phyloP scores from a whole-genome alignment of 345 rosid species.

The Camelina sativa region DNA sequence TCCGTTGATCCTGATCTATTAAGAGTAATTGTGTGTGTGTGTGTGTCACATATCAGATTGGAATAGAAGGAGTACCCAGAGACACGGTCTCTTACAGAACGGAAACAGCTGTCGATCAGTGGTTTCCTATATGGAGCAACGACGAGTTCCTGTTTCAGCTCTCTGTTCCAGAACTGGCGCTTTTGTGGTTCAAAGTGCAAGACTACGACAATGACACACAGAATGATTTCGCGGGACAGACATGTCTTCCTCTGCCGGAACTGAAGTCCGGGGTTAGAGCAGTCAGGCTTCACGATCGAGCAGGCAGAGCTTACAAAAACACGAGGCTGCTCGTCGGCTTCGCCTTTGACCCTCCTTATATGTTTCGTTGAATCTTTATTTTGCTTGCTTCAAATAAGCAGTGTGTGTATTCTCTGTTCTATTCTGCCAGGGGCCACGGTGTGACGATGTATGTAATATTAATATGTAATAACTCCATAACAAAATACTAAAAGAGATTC shows the following conservation, averaged over 20 bases:
- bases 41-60: slow-evolving; percentile 48
- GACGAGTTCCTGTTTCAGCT: slow-evolving; percentile 77
- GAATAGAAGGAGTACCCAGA: slow-evolving; percentile 68
- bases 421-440: no score
- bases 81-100: slow-evolving; percentile 73
- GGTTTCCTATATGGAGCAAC: slow-evolving; percentile 74
- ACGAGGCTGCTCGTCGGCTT: slow-evolving; percentile 57
- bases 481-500: no score
- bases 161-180: slow-evolving; percentile 75
- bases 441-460: no score
- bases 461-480: no score
- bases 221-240: slow-evolving; percentile 88
- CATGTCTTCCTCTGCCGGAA: slow-evolving; percentile 76
- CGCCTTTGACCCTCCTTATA: slow-evolving; percentile 37
- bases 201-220: slow-evolving; percentile 73
- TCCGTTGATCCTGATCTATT: no score
- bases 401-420: no score
- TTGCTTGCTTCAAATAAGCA: no score
- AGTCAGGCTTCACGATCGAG: slow-evolving; percentile 59
- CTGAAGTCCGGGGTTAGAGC: slow-evolving; percentile 67
- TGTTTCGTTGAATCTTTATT: slow-evolving; percentile 24
- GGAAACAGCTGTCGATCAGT: slow-evolving; percentile 59
- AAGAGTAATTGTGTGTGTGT: not conserved
- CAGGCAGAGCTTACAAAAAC: slow-evolving; percentile 56
- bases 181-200: slow-evolving; percentile 70